Evolutionary conservation across 2,329 filamentous ascomycete species (phyloP), one percentile per base, ranked within the genome.

Genomic region (Microcera coccophila): DNA sequence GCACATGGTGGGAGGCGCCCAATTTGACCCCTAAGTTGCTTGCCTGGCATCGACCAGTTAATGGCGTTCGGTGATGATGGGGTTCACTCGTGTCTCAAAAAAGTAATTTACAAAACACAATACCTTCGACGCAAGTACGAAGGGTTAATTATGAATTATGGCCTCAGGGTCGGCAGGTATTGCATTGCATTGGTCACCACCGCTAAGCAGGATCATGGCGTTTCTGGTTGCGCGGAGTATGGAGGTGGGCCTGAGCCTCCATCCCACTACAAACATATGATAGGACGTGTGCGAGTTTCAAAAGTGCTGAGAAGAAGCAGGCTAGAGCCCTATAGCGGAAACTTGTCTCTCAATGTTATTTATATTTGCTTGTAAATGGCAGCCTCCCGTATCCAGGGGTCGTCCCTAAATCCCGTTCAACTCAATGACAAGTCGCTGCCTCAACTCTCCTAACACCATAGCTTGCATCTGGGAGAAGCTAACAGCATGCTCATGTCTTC

Each of bases 1-100:
- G 59, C 73, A 80, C 49, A 79, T 82, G 71, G 79, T 85, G 55
- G 78, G 75, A 50, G 72, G 72, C 44, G 73, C 75, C 37, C 75
- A 82, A 44, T 84, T 85, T 64, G 80, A 85, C 61, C 73, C 80
- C 65, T 84, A 71, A 75, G 42, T 42, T 36, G 45, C 33, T 37
- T 45, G 41, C 44, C 37, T 45, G 38, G 49, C 42, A 45, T 47
- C 44, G 41, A 42, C 52, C 55, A 42, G 54, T 50, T 47, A 46
- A 54, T 41, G 47, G 50, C 49, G 47, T 54, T 53, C 49, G 49
- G 54, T 47, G 44, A 58, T 55, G 44, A 39, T 49, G 47, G 50
- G 50, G 52, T 45, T 45, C 42, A 49, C 49, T 44, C 51, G 42
- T 58, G 50, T 55, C 45, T 44, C 55, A 52, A 50, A 48, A 54